These are phyloP conservation scores for Fagopyrum tataricum DNA, from an alignment of 148 eudicot genomes.

Conservation along the genomic window DNA sequence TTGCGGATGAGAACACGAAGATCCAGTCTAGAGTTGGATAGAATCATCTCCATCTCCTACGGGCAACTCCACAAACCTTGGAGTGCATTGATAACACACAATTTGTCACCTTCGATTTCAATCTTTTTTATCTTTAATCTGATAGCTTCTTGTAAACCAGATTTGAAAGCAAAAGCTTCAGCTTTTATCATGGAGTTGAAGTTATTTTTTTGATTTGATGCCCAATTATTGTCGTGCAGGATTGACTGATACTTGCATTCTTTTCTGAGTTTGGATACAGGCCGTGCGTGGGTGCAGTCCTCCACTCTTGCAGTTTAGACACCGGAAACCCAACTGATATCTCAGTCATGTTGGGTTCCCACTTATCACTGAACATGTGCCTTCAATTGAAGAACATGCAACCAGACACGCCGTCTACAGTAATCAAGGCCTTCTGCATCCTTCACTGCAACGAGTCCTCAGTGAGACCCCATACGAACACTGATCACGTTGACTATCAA, in stretches of 20 bases:
- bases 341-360: constrained; percentile 39
- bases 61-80: no score
- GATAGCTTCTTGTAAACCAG: no score
- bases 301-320: constrained; percentile 35
- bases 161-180: no score
- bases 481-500: constrained; percentile 21
- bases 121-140: no score
- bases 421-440: constrained; percentile 57
- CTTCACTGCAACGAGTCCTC: constrained; percentile 43
- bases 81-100: no score
- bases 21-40: no score
- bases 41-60: no score
- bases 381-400: constrained; percentile 62
- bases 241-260: background rate
- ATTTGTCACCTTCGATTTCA: no score
- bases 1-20: no score
- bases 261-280: constrained; percentile 25
- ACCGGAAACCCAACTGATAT: constrained; percentile 27
- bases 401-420: constrained; percentile 22
- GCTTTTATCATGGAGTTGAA: no score
- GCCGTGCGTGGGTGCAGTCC: constrained; percentile 52
- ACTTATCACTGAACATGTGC: constrained; percentile 52
- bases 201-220: no score
- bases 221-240: background rate
- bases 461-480: constrained; percentile 17